Evolutionary conservation across 768 basidiomycete species (phyloP).

Genomic region (Agaricus sinodeliciosus): DNA sequence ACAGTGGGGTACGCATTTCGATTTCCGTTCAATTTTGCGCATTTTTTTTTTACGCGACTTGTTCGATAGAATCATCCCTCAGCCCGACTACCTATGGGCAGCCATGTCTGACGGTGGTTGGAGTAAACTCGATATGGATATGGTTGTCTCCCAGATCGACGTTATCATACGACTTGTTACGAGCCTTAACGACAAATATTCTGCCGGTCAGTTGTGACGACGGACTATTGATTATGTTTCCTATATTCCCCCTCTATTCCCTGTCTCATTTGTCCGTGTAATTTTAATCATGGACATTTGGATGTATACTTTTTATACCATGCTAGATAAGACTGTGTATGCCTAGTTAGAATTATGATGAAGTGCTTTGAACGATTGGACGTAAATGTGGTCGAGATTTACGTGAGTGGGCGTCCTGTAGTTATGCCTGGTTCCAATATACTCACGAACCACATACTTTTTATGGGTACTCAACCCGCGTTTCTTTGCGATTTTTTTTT

Average conservation of each 20-base stretch:
- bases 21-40: too few species aligned
- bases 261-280: background rate
- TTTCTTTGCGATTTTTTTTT: too few species aligned
- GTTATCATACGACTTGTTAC: conserved; percentile 19
- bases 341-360: background rate
- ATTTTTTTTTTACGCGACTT: background rate
- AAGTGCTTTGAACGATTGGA: too few species aligned
- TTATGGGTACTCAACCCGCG: too few species aligned
- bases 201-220: conserved; percentile 9
- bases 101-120: conserved; percentile 23
- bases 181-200: conserved; percentile 18
- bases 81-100: conserved; percentile 26
- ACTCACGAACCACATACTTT: too few species aligned
- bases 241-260: background rate
- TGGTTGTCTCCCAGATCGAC: conserved; percentile 22
- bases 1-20: conserved; percentile 20
- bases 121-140: conserved; percentile 20
- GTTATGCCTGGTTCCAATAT: too few species aligned
- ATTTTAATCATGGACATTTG: background rate
- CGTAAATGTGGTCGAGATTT: too few species aligned
- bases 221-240: background rate
- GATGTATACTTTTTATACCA: background rate
- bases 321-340: background rate
- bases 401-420: too few species aligned
- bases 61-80: conserved; percentile 20